These are phyloP conservation scores for Artemisia argyi DNA, from an alignment of 129 eudicot species.

Conservation along the genomic window DNA sequence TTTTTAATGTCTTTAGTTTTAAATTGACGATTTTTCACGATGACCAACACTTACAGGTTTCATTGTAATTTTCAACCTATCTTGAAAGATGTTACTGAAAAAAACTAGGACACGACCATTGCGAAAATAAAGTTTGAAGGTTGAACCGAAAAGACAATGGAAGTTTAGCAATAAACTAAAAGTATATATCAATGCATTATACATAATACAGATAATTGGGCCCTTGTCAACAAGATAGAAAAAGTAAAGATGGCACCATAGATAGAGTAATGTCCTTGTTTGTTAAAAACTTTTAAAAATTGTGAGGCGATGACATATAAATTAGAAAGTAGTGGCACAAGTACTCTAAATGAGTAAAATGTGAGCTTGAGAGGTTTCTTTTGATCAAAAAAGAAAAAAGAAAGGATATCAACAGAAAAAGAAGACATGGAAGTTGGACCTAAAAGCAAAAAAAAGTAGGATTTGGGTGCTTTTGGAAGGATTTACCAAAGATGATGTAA, in stretches of 20 bases:
- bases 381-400: conserved; percentile 11
- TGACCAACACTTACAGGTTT: too few relatives aligned
- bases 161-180: too few relatives aligned
- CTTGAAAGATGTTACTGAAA: too few relatives aligned
- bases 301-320: conserved; percentile 31
- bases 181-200: too few relatives aligned
- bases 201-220: too few relatives aligned
- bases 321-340: conserved; percentile 9
- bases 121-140: too few relatives aligned
- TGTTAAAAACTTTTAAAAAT: conserved; percentile 10
- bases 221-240: too few relatives aligned
- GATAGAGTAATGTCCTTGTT: conserved; percentile 1
- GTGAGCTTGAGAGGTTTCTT: conserved; percentile 6
- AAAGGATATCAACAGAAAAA: conserved; percentile 20
- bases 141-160: too few relatives aligned
- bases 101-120: too few relatives aligned
- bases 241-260: conserved; percentile 1
- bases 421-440: conserved; percentile 36
- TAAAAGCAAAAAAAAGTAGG: conserved; percentile 25
- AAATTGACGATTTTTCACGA: too few relatives aligned
- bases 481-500: not conserved
- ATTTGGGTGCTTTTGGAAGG: conserved; percentile 13
- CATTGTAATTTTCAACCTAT: too few relatives aligned
- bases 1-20: too few relatives aligned
- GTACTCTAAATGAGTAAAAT: conserved; percentile 17